Conservation (phyloP, 148 eudicot species). For the Simmondsia chinensis region DNA sequence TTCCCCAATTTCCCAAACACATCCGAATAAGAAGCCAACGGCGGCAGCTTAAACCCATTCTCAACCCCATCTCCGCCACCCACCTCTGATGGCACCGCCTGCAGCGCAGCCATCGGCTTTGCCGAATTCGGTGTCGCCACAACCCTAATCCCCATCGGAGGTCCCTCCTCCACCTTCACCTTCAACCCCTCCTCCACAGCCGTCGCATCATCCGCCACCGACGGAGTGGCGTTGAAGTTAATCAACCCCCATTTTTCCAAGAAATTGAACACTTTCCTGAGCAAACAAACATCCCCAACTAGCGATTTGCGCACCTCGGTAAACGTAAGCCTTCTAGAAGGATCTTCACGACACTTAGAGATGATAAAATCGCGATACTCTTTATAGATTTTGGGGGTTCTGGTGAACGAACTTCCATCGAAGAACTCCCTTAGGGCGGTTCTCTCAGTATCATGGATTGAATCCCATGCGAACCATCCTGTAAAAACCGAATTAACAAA, state of each 20-base stretch:
- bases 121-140: slow-evolving; percentile 61
- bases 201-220: slow-evolving; percentile 10
- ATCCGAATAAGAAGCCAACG: slow-evolving; percentile 67
- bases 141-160: slow-evolving; percentile 76
- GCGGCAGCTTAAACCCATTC: slow-evolving; percentile 42
- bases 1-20: slow-evolving; percentile 32
- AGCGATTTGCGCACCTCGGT: slow-evolving; percentile 75
- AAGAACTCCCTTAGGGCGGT: slow-evolving; percentile 60
- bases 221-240: slow-evolving; percentile 32
- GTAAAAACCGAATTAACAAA: slow-evolving; percentile 3
- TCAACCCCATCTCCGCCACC: slow-evolving; percentile 19
- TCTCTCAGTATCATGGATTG: slow-evolving; percentile 74
- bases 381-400: slow-evolving; percentile 84
- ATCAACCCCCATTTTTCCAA: slow-evolving; percentile 74
- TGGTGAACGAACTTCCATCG: slow-evolving; percentile 62
- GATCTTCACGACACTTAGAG: slow-evolving; percentile 68
- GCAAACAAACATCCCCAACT: slow-evolving; percentile 64
- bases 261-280: slow-evolving; percentile 66
- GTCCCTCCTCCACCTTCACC: slow-evolving; percentile 84
- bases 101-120: slow-evolving; percentile 37
- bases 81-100: slow-evolving; percentile 6
- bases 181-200: slow-evolving; percentile 21
- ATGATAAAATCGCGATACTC: slow-evolving; percentile 91
- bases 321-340: slow-evolving; percentile 51
- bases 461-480: slow-evolving; percentile 95